phyloP scores from a whole-genome alignment of 1,139 yeast species.

The Pichia sp. region DNA sequence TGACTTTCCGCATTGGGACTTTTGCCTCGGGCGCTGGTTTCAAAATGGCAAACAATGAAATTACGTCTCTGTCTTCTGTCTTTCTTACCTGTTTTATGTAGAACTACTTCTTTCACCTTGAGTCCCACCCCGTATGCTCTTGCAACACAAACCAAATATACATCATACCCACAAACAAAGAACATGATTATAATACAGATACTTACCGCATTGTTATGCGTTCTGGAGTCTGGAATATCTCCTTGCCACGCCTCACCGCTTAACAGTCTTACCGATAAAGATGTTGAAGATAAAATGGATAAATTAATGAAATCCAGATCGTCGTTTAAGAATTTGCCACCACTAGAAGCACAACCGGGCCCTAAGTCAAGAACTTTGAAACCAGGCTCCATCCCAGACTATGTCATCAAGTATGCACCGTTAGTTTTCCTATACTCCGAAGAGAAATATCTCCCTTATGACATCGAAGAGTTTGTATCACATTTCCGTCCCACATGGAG shows the following conservation, averaged over 20 bases:
- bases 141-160: too few relatives aligned
- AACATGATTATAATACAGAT: neutral
- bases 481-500: constrained; percentile 52
- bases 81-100: too few relatives aligned
- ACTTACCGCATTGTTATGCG: neutral
- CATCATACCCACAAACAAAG: too few relatives aligned
- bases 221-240: neutral
- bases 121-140: too few relatives aligned
- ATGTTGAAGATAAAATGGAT: constrained; percentile 1
- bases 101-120: too few relatives aligned
- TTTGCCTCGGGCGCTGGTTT: too few relatives aligned
- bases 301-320: constrained; percentile 9
- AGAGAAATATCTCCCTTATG: constrained; percentile 84
- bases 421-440: constrained; percentile 85
- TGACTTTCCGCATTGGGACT: too few relatives aligned
- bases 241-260: constrained; percentile 1
- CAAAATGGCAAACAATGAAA: neutral
- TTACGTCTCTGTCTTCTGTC: too few relatives aligned
- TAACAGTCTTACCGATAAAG: neutral
- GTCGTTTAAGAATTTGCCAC: constrained; percentile 28
- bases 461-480: constrained; percentile 64
- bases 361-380: constrained; percentile 33
- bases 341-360: constrained; percentile 26
- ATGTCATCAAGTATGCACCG: constrained; percentile 73
- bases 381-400: constrained; percentile 70